Evolutionary conservation across 148 eudicot genomes (phyloP), one percentile per base, ranked within the genome.

Genomic region (Diospyros kaki): DNA sequence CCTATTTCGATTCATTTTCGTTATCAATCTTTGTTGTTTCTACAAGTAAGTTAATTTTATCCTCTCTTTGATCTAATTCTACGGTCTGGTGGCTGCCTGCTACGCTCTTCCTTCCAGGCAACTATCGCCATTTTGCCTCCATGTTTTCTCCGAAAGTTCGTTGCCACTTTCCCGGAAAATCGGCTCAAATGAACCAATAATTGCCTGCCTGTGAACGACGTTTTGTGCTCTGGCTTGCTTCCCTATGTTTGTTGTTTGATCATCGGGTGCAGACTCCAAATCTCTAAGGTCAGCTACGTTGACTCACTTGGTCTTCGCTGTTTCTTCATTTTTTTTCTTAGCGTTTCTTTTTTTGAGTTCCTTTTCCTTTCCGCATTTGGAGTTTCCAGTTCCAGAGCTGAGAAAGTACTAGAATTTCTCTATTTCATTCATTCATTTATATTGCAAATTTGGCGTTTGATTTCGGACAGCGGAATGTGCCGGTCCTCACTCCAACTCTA

Each of bases 271-370:
- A 28, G 40, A 17, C 13, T 9, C 28, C 15, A 18, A 48, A 52
- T 68, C 42, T 68, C 18, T 53, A 45, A 69, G 58, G 72, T 69
- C 44, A 52, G 60, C 60, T 12, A n/a, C 41, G 72, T 53, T 69
- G 54, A 69, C 59, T 69, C 8, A 69, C 10, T 69, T 69, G 44
- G 60, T 69, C 58, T 51, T 68, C 41, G 3, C 38, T 13, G 44
- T 62, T 44, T 62, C 9, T 39, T 66, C 52, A 28, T 28, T 28
- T 18, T 10, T 14, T 50, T 51, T 41, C 2, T 9, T 68, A 8
- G 9, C 15, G 44, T 9, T 45, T 69, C 1, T 38, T 28, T 28
- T 28, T 28, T 28, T 28, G 28, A 11, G 42, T 39, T 17, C n/a
- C 6, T 50, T 48, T 41, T 50, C 28, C n/a, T 69, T 53, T 69